Evolutionary conservation across 495 filamentous ascomycete species (phyloP), one percentile per base, ranked within the genome.

Genomic region (Penicillium cinerascens): DNA sequence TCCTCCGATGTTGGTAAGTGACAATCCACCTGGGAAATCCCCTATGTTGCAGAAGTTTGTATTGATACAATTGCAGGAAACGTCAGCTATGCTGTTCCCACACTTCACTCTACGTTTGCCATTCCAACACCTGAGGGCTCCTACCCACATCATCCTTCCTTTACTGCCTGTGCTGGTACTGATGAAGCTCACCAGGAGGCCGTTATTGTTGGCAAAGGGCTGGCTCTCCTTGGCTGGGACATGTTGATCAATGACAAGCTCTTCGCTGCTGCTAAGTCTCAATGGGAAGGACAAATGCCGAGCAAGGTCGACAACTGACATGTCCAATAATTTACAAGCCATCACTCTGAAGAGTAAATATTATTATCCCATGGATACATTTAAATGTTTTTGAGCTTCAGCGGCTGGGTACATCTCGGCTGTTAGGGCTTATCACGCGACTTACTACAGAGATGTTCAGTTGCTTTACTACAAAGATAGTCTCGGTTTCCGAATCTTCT

Each of bases 81-180:
- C 55, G 68, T 86, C 40, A 81, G 75, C 54, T 73, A 83, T 59
- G 78, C 71, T 0, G 73, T 83, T 65, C 83, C 82, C 17, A 79
- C 74, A 45, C 51, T 87, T 23, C 78, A 68, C 49, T 59, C 71
- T 1, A 70, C 72, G 3, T 83, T 84, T 52, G 61, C 60, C 8
- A 83, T 87, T 37, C 57, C 50, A 6, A 42, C 60, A 27, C 67
- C 71, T 6, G 59, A 64, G 27, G 68, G 68, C 1, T 61, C 60
- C 7, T 68, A 68, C 5, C 73, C 71, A 22, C 82, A 85, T 49
- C 81, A 66, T 56, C 75, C 76, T 0, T 73, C 72, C 3, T 85
- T 84, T 61, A 73, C 74, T 27, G 58, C 60, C 38, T 73, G 73
- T 1, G 72, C 78, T 1, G 73, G 76, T 18, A 81, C 73, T 0